Evolutionary conservation across 139 green algal species (phyloP).

Genomic region (Zygnema cylindricum): DNA sequence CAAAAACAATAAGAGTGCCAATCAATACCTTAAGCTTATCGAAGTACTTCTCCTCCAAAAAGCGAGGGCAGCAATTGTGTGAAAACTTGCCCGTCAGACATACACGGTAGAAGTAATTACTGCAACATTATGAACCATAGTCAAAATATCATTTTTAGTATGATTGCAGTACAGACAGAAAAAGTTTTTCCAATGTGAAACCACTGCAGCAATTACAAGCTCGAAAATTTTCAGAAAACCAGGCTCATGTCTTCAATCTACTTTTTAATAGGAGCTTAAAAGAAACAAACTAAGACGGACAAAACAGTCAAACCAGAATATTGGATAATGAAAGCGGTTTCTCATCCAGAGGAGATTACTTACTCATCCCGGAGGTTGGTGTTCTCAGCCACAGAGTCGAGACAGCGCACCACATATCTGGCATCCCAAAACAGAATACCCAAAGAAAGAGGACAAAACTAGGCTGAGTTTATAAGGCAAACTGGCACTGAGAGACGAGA

Average conservation of each 20-base stretch:
- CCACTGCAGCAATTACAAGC: background rate
- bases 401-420: constrained; percentile 83
- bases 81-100: constrained; percentile 91
- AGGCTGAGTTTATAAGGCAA: background rate
- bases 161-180: no score
- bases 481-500: no score
- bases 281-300: no score
- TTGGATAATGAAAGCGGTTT: no score
- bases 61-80: constrained; percentile 92
- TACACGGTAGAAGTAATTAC: constrained; percentile 99
- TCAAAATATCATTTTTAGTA: no score
- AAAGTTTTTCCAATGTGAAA: background rate
- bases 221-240: background rate
- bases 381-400: constrained; percentile 80
- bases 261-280: no score
- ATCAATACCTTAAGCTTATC: constrained; percentile 71
- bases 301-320: no score
- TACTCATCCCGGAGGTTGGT: constrained; percentile 69
- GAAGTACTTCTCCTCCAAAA: constrained; percentile 84
- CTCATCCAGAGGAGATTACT: no score
- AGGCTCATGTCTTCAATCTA: background rate
- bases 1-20: constrained; percentile 12
- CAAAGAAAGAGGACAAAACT: background rate
- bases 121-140: no score
- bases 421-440: background rate